These are phyloP conservation scores for Lipomyces yamadae DNA, from an alignment of 805 yeast genomes.

Conservation along the genomic window DNA sequence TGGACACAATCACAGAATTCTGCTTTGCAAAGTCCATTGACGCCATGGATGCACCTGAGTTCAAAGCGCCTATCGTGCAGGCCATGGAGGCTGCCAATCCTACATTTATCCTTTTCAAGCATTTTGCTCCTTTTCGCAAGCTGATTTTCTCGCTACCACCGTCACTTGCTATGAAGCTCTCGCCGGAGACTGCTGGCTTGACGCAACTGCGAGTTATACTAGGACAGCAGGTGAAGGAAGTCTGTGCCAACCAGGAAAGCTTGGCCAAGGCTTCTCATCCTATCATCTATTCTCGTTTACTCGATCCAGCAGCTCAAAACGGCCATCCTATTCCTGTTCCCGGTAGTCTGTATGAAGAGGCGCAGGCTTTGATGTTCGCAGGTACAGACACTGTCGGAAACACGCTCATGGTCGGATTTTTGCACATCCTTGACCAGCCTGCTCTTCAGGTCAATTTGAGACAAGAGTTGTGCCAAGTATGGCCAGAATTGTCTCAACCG, in stretches of 20 bases:
- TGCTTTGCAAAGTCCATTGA: conserved; percentile 1
- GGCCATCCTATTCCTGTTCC: not conserved
- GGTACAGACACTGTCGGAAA: conserved; percentile 1
- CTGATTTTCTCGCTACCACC: conserved; percentile 1
- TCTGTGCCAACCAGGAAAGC: not conserved
- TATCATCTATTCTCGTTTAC: not conserved
- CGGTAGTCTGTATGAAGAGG: not conserved
- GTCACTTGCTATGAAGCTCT: not conserved
- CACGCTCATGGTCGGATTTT: not conserved
- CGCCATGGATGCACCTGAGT: conserved; percentile 1
- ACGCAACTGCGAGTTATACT: not conserved
- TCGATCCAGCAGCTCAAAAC: not conserved
- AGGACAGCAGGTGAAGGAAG: conserved; percentile 1
- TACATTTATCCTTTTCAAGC: conserved; percentile 1
- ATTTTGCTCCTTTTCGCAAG: not conserved
- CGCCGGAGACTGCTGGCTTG: not conserved
- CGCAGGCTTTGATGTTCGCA: not conserved
- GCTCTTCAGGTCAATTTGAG: not conserved
- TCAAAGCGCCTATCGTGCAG: not conserved
- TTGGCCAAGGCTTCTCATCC: not conserved
- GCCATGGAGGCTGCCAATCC: conserved; percentile 2
- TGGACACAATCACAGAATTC: not conserved
- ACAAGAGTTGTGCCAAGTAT: not conserved
- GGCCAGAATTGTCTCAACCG: conserved; percentile 1
- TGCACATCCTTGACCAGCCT: not conserved